Evolutionary conservation across 2,329 filamentous ascomycete genomes (phyloP), one percentile per base, ranked within the genome.

Genomic region (Ceratocystis colombiana): DNA sequence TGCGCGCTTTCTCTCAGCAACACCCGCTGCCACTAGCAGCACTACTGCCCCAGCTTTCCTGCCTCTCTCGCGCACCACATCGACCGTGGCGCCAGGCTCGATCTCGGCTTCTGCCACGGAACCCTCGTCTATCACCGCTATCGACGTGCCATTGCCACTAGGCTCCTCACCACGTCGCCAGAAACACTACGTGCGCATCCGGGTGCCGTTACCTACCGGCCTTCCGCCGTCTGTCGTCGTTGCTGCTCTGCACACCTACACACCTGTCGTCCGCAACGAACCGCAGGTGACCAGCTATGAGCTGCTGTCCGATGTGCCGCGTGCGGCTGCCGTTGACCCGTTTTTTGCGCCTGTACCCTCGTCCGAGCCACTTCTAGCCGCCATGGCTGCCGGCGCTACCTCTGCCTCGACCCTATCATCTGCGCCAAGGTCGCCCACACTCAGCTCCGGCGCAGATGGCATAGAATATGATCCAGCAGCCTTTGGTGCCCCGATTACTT

Each of bases 261-360:
- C 73, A 48, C 75, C 78, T 44, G 74, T 79, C 68, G 77, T 80
- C 70, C 72, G 69, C 69, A 75, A 78, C 68, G 76, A 78, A 33
- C 73, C 73, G 68, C 71, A 76, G 46, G 72, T 77, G 41, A 73
- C 71, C 4, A 71, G 72, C 44, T 79, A 72, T 69, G 72, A 75
- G 57, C 73, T 74, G 46, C 73, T 75, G 10, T 68, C 73, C 53
- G 70, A 75, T 28, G 68, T 72, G n/a, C 69, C 74, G 33, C 69
- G 70, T 20, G 72, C 73, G 66, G 71, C 77, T 55, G 73, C 73
- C 62, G 71, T 73, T 67, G 78, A 79, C 71, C 71, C 75, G 50
- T 79, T 78, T 71, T 80, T 79, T 71, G 71, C 33, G 37, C 62
- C 71, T 10, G 44, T 55, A 5, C 62, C 62, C 30, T 59, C 55